Conservation (phyloP, 208 protist species). For the Herpetomonas muscarum region DNA sequence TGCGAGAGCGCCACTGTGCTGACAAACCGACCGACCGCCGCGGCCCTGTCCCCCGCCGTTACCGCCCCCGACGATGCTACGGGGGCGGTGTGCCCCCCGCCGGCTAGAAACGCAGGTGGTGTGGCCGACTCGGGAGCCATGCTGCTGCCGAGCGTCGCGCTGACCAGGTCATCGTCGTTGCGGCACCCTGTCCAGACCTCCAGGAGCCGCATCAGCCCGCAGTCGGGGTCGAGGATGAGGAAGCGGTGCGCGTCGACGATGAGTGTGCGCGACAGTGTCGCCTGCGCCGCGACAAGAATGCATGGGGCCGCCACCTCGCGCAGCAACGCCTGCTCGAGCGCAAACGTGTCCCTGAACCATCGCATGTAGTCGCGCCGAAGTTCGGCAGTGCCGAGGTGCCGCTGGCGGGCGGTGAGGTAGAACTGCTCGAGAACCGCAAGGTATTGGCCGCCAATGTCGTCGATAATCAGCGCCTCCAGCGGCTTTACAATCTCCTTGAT, state of each 20-base stretch:
- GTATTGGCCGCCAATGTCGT: constrained; percentile 43
- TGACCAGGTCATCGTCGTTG: constrained; percentile 13
- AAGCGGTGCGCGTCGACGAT: constrained; percentile 46
- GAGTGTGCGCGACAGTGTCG: constrained; percentile 33
- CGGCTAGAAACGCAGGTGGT: too few relatives aligned
- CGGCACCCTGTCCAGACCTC: constrained; percentile 33
- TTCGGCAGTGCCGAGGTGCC: constrained; percentile 22
- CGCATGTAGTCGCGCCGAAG: constrained; percentile 35
- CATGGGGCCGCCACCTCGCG: constrained; percentile 24
- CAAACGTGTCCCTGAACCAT: constrained; percentile 37
- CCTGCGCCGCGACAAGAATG: constrained; percentile 29
- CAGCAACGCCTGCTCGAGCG: constrained; percentile 39
- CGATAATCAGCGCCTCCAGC: constrained; percentile 28
- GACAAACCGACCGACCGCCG: constrained; percentile 31
- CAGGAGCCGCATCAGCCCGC: constrained; percentile 53
- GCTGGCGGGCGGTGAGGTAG: constrained; percentile 34
- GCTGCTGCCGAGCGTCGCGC: constrained; percentile 11
- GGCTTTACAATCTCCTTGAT: constrained; percentile 37
- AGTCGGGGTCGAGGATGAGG: constrained; percentile 47
- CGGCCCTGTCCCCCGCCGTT: constrained; percentile 1
- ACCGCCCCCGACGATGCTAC: too few relatives aligned
- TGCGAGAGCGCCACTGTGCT: constrained; percentile 31
- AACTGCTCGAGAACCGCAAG: constrained; percentile 25
- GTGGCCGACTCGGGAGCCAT: background rate
- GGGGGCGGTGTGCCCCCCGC: too few relatives aligned